A percentile compares a stretch with the other conserved stretches of the same genome.
Evolutionary conservation across 2,329 filamentous ascomycete species (phyloP).

Genomic region (Pestalotiopsis sp.): DNA sequence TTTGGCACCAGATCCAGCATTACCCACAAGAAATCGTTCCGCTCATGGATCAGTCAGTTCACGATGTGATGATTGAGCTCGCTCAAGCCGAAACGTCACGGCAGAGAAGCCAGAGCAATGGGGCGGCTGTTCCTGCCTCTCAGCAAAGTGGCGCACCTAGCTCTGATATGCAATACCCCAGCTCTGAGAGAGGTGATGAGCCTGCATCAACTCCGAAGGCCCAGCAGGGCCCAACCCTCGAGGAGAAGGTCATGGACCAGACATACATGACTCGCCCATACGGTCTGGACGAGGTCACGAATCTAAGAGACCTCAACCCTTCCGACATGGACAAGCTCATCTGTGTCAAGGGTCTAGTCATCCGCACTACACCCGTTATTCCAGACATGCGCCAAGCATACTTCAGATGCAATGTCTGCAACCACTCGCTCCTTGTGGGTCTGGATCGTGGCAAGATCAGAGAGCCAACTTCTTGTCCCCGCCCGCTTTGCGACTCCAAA

Average conservation of each 20-base stretch:
- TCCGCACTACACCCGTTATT: slow-evolving; percentile 92
- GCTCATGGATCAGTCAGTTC: slow-evolving; percentile 92
- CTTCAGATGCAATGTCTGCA: slow-evolving; percentile 93
- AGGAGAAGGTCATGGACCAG: slow-evolving; percentile 78
- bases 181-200: slow-evolving; percentile 71
- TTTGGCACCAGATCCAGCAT: slow-evolving; percentile 92
- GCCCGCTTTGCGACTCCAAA: slow-evolving; percentile 76
- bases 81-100: slow-evolving; percentile 78
- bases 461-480: slow-evolving; percentile 88
- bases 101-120: slow-evolving; percentile 49
- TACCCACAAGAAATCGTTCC: slow-evolving; percentile 97
- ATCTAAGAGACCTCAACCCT: slow-evolving; percentile 92
- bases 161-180: slow-evolving; percentile 77
- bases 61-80: slow-evolving; percentile 90
- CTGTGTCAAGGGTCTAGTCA: slow-evolving; percentile 93
- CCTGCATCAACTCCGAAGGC: slow-evolving; percentile 43
- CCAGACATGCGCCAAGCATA: slow-evolving; percentile 99
- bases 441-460: slow-evolving; percentile 96
- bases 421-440: slow-evolving; percentile 86
- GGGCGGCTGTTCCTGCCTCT: slow-evolving; percentile 45
- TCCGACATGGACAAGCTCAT: slow-evolving; percentile 96
- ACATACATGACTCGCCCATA: slow-evolving; percentile 88
- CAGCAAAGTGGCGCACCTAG: slow-evolving; percentile 63
- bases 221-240: slow-evolving; percentile 60
- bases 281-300: slow-evolving; percentile 83